phyloP scores from a whole-genome alignment of 495 filamentous ascomycete genomes.

The Penicillium antarcticum region DNA sequence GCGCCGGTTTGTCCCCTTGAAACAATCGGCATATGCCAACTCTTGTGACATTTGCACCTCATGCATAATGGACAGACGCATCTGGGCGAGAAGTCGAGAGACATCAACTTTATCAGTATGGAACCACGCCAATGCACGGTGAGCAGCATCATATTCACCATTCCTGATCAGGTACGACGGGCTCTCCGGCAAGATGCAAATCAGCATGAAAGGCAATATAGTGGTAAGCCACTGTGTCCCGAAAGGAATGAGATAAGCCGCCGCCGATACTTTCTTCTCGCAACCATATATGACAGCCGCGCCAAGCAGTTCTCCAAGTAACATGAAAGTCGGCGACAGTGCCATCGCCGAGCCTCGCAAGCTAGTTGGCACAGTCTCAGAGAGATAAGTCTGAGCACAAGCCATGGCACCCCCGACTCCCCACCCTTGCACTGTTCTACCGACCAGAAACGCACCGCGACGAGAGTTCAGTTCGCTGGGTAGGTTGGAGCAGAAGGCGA shows the following conservation, averaged over 20 bases:
- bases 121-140: constrained; percentile 4
- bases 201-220: constrained; percentile 14
- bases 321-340: constrained; percentile 39
- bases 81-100: constrained; percentile 2
- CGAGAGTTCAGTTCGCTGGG: constrained; percentile 21
- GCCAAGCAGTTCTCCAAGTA: constrained; percentile 42
- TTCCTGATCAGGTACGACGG: constrained; percentile 16
- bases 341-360: constrained; percentile 40
- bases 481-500: constrained; percentile 28
- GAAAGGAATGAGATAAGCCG: constrained; percentile 20
- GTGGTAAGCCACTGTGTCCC: constrained; percentile 25
- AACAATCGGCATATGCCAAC: constrained; percentile 40
- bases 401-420: constrained; percentile 39
- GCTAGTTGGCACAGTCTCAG: constrained; percentile 36
- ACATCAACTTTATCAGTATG: constrained; percentile 6
- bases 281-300: constrained; percentile 32
- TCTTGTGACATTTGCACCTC: constrained; percentile 16
- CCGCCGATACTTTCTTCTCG: constrained; percentile 8
- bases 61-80: constrained; percentile 18
- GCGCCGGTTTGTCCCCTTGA: constrained; percentile 39
- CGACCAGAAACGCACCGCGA: constrained; percentile 26
- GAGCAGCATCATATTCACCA: constrained; percentile 7
- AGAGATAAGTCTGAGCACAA: constrained; percentile 43
- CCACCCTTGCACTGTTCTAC: constrained; percentile 32
- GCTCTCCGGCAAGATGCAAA: constrained; percentile 13